A percentile compares a stretch with the other conserved stretches of the same genome.
Evolutionary conservation across 2,329 filamentous ascomycete genomes (phyloP).

Genomic region (Phialophora macrospora): DNA sequence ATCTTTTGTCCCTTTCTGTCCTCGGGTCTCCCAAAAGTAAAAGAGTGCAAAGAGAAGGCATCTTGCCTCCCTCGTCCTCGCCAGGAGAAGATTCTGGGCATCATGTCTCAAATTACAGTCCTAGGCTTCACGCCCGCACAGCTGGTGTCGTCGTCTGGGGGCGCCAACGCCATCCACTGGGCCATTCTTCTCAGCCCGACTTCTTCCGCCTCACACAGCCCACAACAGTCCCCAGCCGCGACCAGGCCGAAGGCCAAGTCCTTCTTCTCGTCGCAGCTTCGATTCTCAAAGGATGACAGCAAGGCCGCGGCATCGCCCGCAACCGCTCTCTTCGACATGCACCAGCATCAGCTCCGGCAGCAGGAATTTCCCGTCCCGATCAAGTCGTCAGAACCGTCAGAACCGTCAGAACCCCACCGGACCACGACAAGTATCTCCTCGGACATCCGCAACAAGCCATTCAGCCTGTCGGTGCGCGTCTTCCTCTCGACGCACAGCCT

Average conservation of each 20-base stretch:
- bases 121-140: constrained; percentile 26
- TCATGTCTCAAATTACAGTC: constrained; percentile 32
- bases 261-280: constrained; percentile 19
- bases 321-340: constrained; percentile 31
- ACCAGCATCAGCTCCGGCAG: constrained; percentile 34
- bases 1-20: neutral
- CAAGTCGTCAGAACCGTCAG: neutral
- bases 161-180: constrained; percentile 24
- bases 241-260: constrained; percentile 14
- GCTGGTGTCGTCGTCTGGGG: constrained; percentile 2
- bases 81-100: neutral
- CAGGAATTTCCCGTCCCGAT: constrained; percentile 28
- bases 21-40: neutral
- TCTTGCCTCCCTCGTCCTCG: neutral
- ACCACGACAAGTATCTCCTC: constrained; percentile 27
- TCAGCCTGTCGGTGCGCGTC: constrained; percentile 25
- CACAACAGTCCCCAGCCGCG: neutral
- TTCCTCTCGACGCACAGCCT: constrained; percentile 16
- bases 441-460: constrained; percentile 14
- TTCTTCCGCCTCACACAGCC: neutral
- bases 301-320: neutral
- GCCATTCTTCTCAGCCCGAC: constrained; percentile 30
- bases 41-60: neutral
- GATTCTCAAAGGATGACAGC: constrained; percentile 1
- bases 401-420: neutral